Base-by-base conservation (phyloP, 164 flowering plant genomes). In the Dillenia suffruticosa region DNA sequence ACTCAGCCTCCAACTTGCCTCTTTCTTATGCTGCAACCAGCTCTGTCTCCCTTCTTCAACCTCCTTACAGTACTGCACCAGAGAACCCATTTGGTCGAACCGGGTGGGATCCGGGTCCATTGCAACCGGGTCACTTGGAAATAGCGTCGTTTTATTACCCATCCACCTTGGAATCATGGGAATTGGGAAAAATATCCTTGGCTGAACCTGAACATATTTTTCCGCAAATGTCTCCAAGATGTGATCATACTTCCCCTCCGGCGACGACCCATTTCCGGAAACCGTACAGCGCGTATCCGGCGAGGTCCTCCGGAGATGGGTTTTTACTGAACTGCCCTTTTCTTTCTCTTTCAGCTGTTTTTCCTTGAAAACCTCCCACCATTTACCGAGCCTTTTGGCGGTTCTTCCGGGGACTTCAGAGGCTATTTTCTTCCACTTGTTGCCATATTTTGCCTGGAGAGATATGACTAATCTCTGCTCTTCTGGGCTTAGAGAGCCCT, bases 351-450 rank as follows among this genome's bases (percentile, higher is more conserved):
- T 75, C 57, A 64, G 70, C 54, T 80, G 83, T 58, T 80, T 80
- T 59, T 80, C 83, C 47, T 77, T 77, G 65, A 74, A 80, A n/a
- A 80, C 83, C 50, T 80, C 83, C 83, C 83, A 80, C 83, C 83
- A 80, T 73, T 80, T 80, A 45, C 83, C 81, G 5, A 80, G 76
- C 11, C 81, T 67, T 57, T 80, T 80, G 46, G 83, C 77, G 2
- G 83, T 80, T 12, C 83, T 74, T 60, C 83, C 83, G 17, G 83
- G 83, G 58, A 80, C 73, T 44, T 77, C 77, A 1, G 79, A 69
- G 9, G 81, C 81, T 22, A 80, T 80, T 46, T 80, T 77, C 74
- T 80, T 80, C 83, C 81, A 77, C 68, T 80, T 80, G 68, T 80
- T 77, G 5, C 83, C 81, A 68, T 80, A 64, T 54, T 80, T 77